Conservation (phyloP, 2,329 filamentous ascomycete genomes). For the Chrysosporium queenslandicum region DNA sequence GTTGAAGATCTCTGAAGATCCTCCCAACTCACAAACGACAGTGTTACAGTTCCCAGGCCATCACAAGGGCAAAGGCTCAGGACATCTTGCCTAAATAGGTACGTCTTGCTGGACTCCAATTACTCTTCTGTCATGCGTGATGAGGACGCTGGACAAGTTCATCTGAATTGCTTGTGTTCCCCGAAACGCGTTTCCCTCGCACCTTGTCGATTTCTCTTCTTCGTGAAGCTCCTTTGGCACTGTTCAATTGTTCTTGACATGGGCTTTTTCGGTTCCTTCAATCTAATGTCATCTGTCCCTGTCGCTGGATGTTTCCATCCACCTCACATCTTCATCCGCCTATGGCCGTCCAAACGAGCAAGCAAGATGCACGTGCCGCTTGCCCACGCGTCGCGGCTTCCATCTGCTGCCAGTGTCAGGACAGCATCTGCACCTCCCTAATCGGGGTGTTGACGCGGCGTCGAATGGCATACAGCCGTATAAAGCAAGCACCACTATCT, state of each 20-base stretch:
- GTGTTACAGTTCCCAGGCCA: background rate
- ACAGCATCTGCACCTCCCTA: background rate
- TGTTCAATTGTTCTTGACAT: background rate
- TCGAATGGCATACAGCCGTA: background rate
- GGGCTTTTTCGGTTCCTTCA: background rate
- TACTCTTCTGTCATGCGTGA: constrained; percentile 1
- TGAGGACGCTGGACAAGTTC: background rate
- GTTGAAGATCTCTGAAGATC: constrained; percentile 3
- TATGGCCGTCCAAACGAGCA: background rate
- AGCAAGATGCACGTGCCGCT: background rate
- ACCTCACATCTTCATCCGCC: background rate
- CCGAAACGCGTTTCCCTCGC: background rate
- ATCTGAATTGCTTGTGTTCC: constrained; percentile 3
- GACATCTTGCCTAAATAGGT: background rate
- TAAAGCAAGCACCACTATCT: background rate
- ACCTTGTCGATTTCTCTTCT: background rate
- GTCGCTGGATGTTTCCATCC: background rate
- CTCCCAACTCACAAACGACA: background rate
- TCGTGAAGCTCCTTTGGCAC: background rate
- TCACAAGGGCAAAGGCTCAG: background rate
- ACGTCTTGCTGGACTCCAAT: background rate
- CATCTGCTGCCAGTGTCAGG: constrained; percentile 2
- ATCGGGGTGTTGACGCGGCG: background rate
- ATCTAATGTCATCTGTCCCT: background rate
- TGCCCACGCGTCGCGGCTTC: background rate